Conservation (phyloP, 1,284 basidiomycete genomes). For the Tetrapyrgos nigripes region DNA sequence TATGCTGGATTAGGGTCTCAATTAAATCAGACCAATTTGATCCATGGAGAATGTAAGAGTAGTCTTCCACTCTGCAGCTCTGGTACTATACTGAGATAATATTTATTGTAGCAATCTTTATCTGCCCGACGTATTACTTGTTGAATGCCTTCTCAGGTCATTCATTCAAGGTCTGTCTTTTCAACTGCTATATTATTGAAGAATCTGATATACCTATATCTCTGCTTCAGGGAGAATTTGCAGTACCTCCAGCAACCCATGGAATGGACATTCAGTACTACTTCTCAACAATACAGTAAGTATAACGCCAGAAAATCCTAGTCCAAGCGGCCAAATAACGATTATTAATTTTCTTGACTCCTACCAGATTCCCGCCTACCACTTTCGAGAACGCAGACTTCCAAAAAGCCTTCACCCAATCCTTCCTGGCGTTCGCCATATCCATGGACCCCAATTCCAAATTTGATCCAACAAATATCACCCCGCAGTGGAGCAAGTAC, state of each 20-base stretch:
- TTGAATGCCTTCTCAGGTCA: constrained; percentile 20
- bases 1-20: constrained; percentile 22
- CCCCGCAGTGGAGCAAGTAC: constrained; percentile 25
- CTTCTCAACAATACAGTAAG: constrained; percentile 14
- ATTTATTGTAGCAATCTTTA: constrained; percentile 23
- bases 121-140: constrained; percentile 29
- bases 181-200: background rate
- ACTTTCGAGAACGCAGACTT: constrained; percentile 29
- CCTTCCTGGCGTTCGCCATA: constrained; percentile 28
- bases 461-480: constrained; percentile 22
- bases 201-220: background rate
- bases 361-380: background rate
- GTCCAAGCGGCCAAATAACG: no score
- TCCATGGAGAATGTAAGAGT: constrained; percentile 39
- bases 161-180: constrained; percentile 25
- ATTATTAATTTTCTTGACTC: no score
- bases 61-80: background rate
- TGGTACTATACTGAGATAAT: background rate
- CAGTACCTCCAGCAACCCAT: constrained; percentile 26
- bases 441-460: constrained; percentile 29
- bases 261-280: constrained; percentile 26
- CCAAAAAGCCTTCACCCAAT: constrained; percentile 25
- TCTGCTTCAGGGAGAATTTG: constrained; percentile 14
- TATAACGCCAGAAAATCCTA: no score
- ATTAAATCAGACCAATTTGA: constrained; percentile 28